A percentile compares a stretch with the other conserved stretches of the same genome.
Evolutionary conservation across 106 monocot genomes (phyloP).

Genomic region (Narthecium ossifragum): DNA sequence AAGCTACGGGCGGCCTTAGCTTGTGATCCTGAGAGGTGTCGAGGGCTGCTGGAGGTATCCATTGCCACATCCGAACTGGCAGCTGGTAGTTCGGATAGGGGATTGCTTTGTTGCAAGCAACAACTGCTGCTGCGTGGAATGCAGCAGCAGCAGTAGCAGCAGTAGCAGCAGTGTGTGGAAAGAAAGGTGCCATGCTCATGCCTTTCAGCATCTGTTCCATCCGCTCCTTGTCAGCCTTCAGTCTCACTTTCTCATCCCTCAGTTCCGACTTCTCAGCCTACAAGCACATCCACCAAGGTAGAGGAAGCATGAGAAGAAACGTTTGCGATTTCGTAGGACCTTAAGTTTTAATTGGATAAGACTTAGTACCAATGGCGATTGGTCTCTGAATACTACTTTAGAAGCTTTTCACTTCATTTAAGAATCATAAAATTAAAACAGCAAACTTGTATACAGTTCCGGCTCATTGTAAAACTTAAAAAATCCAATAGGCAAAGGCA

Average conservation of each 20-base stretch:
- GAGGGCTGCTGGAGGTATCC: conserved; percentile 56
- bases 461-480: too few species aligned
- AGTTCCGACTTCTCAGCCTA: conserved; percentile 72
- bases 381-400: too few species aligned
- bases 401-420: too few species aligned
- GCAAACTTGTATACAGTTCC: too few species aligned
- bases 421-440: too few species aligned
- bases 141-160: too few species aligned
- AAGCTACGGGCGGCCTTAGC: conserved; percentile 75
- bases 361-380: too few species aligned
- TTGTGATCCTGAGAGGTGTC: conserved; percentile 76
- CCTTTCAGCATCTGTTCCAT: conserved; percentile 55
- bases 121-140: conserved; percentile 16
- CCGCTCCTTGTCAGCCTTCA: conserved; percentile 62
- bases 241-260: conserved; percentile 66
- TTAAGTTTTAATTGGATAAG: too few species aligned
- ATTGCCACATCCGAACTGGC: conserved; percentile 65
- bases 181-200: conserved; percentile 16
- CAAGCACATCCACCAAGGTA: background rate
- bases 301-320: background rate
- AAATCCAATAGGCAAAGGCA: too few species aligned
- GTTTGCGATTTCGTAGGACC: too few species aligned
- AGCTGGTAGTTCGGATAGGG: conserved; percentile 30
- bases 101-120: conserved; percentile 20
- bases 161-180: conserved; percentile 27